Conservation (phyloP, 768 basidiomycete species). For the Mycena chlorophos region DNA sequence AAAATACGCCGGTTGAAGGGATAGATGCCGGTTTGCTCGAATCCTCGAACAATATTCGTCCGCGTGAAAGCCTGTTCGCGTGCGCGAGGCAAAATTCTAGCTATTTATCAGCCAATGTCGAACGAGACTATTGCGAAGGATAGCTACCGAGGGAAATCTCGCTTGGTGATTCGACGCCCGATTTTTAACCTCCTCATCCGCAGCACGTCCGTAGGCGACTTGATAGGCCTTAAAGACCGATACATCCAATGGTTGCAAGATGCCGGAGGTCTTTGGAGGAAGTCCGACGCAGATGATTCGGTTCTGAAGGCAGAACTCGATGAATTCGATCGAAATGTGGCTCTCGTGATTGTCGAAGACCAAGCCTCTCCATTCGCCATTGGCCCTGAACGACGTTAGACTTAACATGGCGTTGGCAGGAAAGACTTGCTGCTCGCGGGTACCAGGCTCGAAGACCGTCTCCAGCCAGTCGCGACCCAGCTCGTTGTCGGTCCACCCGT, state of each 20-base stretch:
- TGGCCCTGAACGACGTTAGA: background rate
- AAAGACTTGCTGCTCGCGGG: conserved; percentile 2
- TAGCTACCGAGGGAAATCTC: background rate
- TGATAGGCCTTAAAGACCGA: conserved; percentile 8
- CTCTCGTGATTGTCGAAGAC: conserved; percentile 9
- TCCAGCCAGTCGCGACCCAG: conserved; percentile 17
- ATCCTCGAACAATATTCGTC: conserved; percentile 6
- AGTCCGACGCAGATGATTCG: conserved; percentile 9
- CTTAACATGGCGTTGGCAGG: background rate
- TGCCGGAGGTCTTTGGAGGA: conserved; percentile 7
- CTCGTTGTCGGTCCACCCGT: conserved; percentile 26
- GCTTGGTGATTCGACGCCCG: background rate
- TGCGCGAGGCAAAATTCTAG: background rate
- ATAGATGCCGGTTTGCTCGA: conserved; percentile 5
- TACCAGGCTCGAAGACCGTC: conserved; percentile 19
- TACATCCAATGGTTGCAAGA: conserved; percentile 6
- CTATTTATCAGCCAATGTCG: background rate
- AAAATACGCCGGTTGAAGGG: conserved; percentile 6
- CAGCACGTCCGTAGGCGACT: background rate
- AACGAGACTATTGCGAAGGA: background rate
- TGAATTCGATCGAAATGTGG: background rate
- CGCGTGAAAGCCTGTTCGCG: background rate
- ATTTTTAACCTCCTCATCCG: background rate
- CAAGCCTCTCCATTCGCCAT: conserved; percentile 4
- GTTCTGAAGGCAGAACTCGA: background rate